A percentile compares a stretch with the other conserved stretches of the same genome.
Evolutionary conservation across 768 basidiomycete species (phyloP).

Genomic region (Psilocybe subaeruginosa): DNA sequence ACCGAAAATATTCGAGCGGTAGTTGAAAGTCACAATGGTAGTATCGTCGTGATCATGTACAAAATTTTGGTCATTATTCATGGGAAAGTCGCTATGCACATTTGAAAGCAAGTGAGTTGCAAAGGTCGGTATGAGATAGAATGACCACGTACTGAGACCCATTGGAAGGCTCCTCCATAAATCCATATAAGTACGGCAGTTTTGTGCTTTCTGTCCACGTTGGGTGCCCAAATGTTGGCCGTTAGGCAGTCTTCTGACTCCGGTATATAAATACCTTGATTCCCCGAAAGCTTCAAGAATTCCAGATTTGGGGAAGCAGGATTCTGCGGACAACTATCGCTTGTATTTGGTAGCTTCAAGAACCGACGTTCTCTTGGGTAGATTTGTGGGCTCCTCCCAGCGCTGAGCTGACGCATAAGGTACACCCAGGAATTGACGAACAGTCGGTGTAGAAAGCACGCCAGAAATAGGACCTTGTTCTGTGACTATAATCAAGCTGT

Average conservation of each 20-base stretch:
- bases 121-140: neutral
- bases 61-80: conserved; percentile 31
- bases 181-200: conserved; percentile 42
- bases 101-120: neutral
- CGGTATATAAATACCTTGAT: conserved; percentile 26
- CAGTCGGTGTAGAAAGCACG: conserved; percentile 23
- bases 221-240: conserved; percentile 44
- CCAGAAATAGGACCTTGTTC: conserved; percentile 34
- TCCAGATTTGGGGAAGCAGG: conserved; percentile 20
- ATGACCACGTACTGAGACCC: conserved; percentile 32
- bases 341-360: conserved; percentile 30
- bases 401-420: conserved; percentile 34
- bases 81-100: conserved; percentile 28
- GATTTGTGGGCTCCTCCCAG: conserved; percentile 32
- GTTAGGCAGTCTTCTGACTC: conserved; percentile 39
- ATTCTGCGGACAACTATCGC: conserved; percentile 32
- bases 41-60: conserved; percentile 37
- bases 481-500: conserved; percentile 29
- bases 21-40: conserved; percentile 39
- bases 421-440: conserved; percentile 39
- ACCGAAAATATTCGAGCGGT: conserved; percentile 41
- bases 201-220: conserved; percentile 28
- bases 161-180: conserved; percentile 39
- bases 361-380: conserved; percentile 18
- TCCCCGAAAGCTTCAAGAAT: conserved; percentile 29